Conservation (phyloP, 495 filamentous ascomycete species). For the Trichoderma erinaceum region DNA sequence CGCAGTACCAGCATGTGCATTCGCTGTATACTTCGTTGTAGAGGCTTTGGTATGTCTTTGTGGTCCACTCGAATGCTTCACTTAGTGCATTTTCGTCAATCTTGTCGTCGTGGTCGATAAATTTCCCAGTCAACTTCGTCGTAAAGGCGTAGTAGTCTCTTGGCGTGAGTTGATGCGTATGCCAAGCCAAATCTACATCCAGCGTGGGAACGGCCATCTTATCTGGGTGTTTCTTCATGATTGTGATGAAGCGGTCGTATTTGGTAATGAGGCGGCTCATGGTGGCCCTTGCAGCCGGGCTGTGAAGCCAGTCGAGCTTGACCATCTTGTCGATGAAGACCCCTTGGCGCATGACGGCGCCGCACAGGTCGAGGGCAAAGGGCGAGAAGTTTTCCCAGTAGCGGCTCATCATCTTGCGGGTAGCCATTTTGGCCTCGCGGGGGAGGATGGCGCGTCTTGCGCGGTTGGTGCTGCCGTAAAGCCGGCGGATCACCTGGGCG, state of each 20-base stretch:
- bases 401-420: constrained; percentile 68
- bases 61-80: constrained; percentile 67
- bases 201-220: constrained; percentile 70
- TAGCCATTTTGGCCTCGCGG: constrained; percentile 38
- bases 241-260: constrained; percentile 61
- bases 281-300: constrained; percentile 54
- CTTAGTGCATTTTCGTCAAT: constrained; percentile 59
- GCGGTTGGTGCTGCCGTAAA: constrained; percentile 22
- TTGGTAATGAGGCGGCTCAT: constrained; percentile 62
- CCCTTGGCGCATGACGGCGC: constrained; percentile 75
- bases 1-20: constrained; percentile 91
- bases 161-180: constrained; percentile 63
- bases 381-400: constrained; percentile 72
- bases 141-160: constrained; percentile 55
- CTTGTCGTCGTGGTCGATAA: constrained; percentile 85
- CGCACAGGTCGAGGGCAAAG: constrained; percentile 69
- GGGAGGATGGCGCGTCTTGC: constrained; percentile 20
- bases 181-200: constrained; percentile 85
- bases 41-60: constrained; percentile 57
- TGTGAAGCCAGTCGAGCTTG: constrained; percentile 70
- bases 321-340: constrained; percentile 80
- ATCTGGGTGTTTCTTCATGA: constrained; percentile 51
- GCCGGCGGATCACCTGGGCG: constrained; percentile 22
- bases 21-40: constrained; percentile 65
- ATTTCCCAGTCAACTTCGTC: constrained; percentile 33